Conservation (phyloP, 192 early-diverging fungal genomes). For the Endogone sp. region DNA sequence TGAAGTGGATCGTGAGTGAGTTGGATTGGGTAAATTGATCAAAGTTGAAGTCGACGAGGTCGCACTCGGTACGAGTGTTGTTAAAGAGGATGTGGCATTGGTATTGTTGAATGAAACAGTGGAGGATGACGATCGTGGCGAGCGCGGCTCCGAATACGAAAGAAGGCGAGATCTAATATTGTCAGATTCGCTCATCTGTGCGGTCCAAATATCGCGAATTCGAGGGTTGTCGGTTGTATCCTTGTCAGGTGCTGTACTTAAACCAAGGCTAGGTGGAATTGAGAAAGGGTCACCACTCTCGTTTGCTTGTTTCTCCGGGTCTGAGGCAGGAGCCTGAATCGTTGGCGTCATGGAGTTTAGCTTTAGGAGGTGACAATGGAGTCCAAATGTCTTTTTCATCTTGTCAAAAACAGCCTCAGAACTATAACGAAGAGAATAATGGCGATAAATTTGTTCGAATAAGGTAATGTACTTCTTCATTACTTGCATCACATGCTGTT, state of each 20-base stretch:
- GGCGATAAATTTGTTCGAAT: slow-evolving; percentile 1
- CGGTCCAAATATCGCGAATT: slow-evolving; percentile 7
- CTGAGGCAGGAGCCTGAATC: not conserved
- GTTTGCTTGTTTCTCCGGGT: not conserved
- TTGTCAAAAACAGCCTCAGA: slow-evolving; percentile 53
- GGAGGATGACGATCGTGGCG: not conserved
- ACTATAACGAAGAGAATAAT: slow-evolving; percentile 22
- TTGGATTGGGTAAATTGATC: not conserved
- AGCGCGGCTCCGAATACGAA: slow-evolving; percentile 2
- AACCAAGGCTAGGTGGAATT: not conserved
- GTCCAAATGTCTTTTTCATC: slow-evolving; percentile 63
- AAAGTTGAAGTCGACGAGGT: slow-evolving; percentile 1
- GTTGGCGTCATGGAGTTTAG: slow-evolving; percentile 45
- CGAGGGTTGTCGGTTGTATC: not conserved
- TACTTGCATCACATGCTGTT: too few species aligned
- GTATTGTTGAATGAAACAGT: not conserved
- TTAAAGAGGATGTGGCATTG: not conserved
- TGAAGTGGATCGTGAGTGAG: slow-evolving; percentile 7
- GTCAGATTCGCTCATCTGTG: slow-evolving; percentile 4
- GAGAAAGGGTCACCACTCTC: not conserved
- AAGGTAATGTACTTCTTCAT: too few species aligned
- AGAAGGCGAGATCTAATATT: slow-evolving; percentile 6
- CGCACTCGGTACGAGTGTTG: not conserved
- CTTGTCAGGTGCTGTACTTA: not conserved
- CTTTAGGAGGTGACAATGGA: slow-evolving; percentile 54